phyloP scores from a whole-genome alignment of 176 grass and related monocot species.

The Carex kokanica region DNA sequence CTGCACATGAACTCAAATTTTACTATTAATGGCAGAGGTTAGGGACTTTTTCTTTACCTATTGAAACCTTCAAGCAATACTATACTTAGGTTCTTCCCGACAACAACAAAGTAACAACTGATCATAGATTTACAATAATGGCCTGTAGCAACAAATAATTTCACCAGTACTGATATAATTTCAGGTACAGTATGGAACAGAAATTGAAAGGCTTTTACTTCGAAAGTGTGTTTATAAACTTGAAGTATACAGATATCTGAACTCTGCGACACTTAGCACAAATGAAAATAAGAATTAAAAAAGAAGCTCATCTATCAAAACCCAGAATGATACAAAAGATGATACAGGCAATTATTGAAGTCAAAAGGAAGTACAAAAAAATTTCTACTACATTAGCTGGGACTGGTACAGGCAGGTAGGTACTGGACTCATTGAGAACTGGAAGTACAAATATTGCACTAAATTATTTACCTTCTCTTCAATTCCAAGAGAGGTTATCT shows the following conservation, averaged over 20 bases:
- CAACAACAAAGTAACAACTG: not conserved
- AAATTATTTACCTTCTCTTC: constrained; percentile 76
- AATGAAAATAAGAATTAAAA: not conserved
- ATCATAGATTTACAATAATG: not conserved
- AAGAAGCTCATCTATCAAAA: not conserved
- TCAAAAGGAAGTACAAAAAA: not conserved
- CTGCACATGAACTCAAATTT: constrained; percentile 32
- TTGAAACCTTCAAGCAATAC: not conserved
- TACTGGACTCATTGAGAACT: not conserved
- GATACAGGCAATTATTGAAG: not conserved
- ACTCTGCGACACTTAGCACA: not conserved
- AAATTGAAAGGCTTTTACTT: not conserved
- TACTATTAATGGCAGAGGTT: not conserved
- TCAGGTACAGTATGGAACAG: not conserved
- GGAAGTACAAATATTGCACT: not conserved
- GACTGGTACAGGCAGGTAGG: not conserved
- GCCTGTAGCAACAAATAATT: not conserved
- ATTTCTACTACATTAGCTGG: not conserved
- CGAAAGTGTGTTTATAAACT: not conserved
- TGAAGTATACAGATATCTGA: not conserved
- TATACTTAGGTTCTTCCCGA: not conserved
- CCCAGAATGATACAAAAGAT: not conserved
- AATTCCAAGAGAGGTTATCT: constrained; percentile 60
- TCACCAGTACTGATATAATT: not conserved
- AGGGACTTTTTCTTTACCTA: not conserved